Base-by-base conservation (phyloP, 1,284 basidiomycete genomes). In the Ganoderma lingzhi region DNA sequence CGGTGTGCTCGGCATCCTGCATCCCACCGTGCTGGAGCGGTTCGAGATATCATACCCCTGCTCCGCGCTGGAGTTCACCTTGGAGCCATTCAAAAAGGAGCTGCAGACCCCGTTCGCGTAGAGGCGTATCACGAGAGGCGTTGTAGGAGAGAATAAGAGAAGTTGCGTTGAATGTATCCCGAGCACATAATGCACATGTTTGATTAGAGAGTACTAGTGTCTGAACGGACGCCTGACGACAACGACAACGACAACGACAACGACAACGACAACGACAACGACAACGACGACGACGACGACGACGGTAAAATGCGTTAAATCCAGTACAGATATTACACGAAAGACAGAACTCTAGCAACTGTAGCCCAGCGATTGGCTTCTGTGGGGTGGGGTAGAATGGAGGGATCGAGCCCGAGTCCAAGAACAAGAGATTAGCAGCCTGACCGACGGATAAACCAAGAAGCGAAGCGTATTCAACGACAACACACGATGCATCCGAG, bases 1-100 rank as follows among this genome's bases (percentile, higher is more conserved):
- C 76, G 96, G 96, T 53, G 88, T 86, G 44, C 84, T 98, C 67
- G 96, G 96, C 37, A 94, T 98, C 74, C 84, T 98, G 70, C 96
- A 98, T 80, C 96, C 97, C 3, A 88, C 84, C 15, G 97, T 98
- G n/a, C 84, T 98, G 68, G 88, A 91, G 76, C 95, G 94, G 76
- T 98, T 97, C 81, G 96, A 98, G 80, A 93, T 99, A 74, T 88
- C 89, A 61, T 97, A 95, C 82, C 98, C 97, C n/a, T 98, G 96
- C 82, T 98, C 96, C 19, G 92, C 92, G 12, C 84, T 99, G 70
- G 98, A 99, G 86, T 96, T 99, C 80, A 93, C 93, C 62, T 85
- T 99, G 62, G 96, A 98, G 81, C 93, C 93, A 17, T 96, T 99
- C 87, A 91, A 96, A 83, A 96, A 93, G 82, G 84, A 78, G 73